Percentiles rank a stretch among this genome's conserved stretches.
Evolutionary conservation across 495 filamentous ascomycete species (phyloP).

Genomic region (Podospora conica): DNA sequence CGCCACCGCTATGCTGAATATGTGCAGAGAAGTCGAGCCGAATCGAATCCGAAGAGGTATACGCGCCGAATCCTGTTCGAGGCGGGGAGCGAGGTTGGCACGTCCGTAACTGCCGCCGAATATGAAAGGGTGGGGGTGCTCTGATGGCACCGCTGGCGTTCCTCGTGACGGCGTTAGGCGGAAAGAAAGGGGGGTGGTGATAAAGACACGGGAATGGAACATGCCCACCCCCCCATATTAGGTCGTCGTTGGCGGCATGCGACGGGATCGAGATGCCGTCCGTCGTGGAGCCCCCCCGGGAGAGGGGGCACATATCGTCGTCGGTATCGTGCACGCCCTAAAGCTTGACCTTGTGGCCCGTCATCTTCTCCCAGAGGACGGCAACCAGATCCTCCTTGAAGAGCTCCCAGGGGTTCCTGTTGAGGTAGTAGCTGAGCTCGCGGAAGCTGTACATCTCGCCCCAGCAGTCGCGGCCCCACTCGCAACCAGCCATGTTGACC

Average conservation of each 20-base stretch:
- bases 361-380: constrained; percentile 48
- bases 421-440: constrained; percentile 77
- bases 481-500: constrained; percentile 99
- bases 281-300: neutral
- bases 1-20: neutral
- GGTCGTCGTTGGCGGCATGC: neutral
- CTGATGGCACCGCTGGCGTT: neutral
- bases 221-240: neutral
- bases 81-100: neutral
- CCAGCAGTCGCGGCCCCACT: constrained; percentile 97
- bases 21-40: neutral
- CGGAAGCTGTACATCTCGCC: constrained; percentile 92
- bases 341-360: constrained; percentile 49
- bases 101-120: neutral
- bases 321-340: constrained; percentile 18
- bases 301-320: constrained; percentile 3
- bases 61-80: constrained; percentile 4
- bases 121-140: neutral
- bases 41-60: neutral
- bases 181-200: neutral
- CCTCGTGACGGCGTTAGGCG: constrained; percentile 4
- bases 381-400: constrained; percentile 55
- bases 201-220: constrained; percentile 2
- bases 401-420: constrained; percentile 72
- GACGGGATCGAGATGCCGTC: neutral